Base-by-base conservation (phyloP, 2,329 filamentous ascomycete genomes). In the Fusarium sp. region DNA sequence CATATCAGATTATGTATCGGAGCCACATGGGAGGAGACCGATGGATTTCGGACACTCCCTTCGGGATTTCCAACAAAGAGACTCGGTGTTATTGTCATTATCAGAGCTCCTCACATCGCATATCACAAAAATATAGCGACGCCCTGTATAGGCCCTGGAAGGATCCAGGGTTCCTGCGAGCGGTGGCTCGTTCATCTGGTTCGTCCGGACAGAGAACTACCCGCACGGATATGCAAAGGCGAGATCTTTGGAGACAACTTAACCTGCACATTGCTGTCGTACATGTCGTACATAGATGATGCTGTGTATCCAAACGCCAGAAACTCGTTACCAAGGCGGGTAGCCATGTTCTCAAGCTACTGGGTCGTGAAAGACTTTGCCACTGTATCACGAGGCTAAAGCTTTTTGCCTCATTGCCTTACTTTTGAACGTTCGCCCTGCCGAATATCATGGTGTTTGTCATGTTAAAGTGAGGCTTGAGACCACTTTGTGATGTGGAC, bases 21-120 rank as follows among this genome's bases (percentile, higher is more conserved):
- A 37, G 32, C 54, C 40, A 46, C 40, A 44, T 23, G 37, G 40
- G 44, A 61, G 49, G 60, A 20, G 46, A 57, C 69, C 71, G 68
- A 71, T 33, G 35, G 33, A 55, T 71, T 68, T 73, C 71, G 66
- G 71, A 37, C 70, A 68, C 70, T 72, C 67, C 56, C 59, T 68
- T 56, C 32, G 43, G 50, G 44, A 44, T 41, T 39, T 23, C 43
- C 44, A 35, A 33, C 48, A 35, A 17, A n/a, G 33, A 43, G 51
- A 59, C 44, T 56, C 27, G 32, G 15, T 27, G 49, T 39, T 41
- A 53, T 45, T 27, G 49, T 39, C 44, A 53, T 45, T 27, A 23
- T 33, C 51, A 52, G 41, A 56, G 43, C 43, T 56, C 67, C 23
- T 54, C 49, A 56, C 39, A 52, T 70, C 70, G 65, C 33, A 72